Base-by-base conservation (phyloP, 345 rosid species). In the Populus pruinosa region DNA sequence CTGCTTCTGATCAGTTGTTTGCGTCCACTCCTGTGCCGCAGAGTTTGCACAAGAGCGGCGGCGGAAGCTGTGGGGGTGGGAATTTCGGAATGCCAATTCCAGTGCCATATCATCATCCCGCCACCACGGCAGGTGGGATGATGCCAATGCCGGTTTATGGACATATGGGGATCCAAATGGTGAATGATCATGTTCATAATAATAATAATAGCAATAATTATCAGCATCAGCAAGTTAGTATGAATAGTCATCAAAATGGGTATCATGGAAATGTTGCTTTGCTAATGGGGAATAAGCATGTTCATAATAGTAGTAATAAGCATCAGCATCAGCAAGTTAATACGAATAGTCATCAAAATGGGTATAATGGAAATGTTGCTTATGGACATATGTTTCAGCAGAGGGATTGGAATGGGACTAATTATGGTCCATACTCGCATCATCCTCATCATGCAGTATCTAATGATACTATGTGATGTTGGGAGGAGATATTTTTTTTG, bases 1-100 rank as follows among this genome's bases (percentile, higher is more conserved):
- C 99, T 21, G 41, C 98, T 17, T 87, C 94, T 0, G 98, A 96
- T 12, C 92, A 90, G 81, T 82, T 93, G 67, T 95, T 95, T 77
- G 90, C 93, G 1, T 92, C 97, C 2, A 90, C 91, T 0, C 94
- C 92, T 9, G 88, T 89, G 14, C 93, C 94, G 5, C 96, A 87
- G 78, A 89, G 92, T 85, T 82, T 88, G 39, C 86, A 86, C 62
- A 92, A 90, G 64, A 75, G 69, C 50, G 84, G 70, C 29, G 66
- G 56, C 44, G 33, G 25, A 14, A 68, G 66, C n/a, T 49, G 41
- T 12, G 69, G 76, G 38, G 41, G 66, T 6, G 90, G 90, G 3
- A 89, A 85, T 8, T 31, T 83, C 41, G 88, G 88, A n/a, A 77
- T 84, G 78, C 83, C 91, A 2, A 49, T 86, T n/a, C 85, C 85